Percentiles rank a stretch among this genome's conserved stretches.
phyloP scores from a whole-genome alignment of 306 rosid genomes.

The Psophocarpus tetragonolobus region DNA sequence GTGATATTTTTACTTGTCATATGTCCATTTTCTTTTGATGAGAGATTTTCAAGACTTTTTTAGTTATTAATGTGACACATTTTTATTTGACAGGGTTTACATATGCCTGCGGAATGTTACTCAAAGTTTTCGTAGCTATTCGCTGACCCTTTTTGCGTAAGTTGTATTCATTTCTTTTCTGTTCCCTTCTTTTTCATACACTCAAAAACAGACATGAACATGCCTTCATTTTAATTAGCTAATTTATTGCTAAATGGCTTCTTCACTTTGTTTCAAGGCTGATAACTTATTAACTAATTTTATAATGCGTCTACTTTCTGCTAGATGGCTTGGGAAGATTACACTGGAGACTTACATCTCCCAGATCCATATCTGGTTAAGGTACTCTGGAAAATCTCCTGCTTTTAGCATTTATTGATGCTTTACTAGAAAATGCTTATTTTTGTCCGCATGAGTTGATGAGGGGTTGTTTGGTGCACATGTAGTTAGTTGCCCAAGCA shows the following conservation, averaged over 20 bases:
- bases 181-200: background rate
- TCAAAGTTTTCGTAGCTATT: slow-evolving; percentile 77
- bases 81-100: slow-evolving; percentile 66
- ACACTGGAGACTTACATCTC: slow-evolving; percentile 96
- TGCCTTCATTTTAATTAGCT: background rate
- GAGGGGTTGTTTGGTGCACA: slow-evolving; percentile 21
- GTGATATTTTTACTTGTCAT: slow-evolving; percentile 42
- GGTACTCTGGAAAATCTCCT: slow-evolving; percentile 52
- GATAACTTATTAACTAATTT: slow-evolving; percentile 18
- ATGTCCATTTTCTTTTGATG: too few species aligned
- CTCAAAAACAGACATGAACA: background rate
- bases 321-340: slow-evolving; percentile 98
- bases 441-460: slow-evolving; percentile 13
- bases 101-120: slow-evolving; percentile 85
- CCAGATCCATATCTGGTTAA: slow-evolving; percentile 95
- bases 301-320: slow-evolving; percentile 13
- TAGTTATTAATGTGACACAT: slow-evolving; percentile 24
- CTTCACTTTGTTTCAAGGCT: slow-evolving; percentile 26
- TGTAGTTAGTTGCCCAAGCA: background rate
- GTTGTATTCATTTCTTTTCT: slow-evolving; percentile 32
- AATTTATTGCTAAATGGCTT: slow-evolving; percentile 13
- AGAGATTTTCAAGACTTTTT: slow-evolving; percentile 24
- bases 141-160: slow-evolving; percentile 88
- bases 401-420: slow-evolving; percentile 15
- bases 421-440: background rate